Base-by-base conservation (phyloP, 352 stramenopile species). In the Blastocystis sp. region DNA sequence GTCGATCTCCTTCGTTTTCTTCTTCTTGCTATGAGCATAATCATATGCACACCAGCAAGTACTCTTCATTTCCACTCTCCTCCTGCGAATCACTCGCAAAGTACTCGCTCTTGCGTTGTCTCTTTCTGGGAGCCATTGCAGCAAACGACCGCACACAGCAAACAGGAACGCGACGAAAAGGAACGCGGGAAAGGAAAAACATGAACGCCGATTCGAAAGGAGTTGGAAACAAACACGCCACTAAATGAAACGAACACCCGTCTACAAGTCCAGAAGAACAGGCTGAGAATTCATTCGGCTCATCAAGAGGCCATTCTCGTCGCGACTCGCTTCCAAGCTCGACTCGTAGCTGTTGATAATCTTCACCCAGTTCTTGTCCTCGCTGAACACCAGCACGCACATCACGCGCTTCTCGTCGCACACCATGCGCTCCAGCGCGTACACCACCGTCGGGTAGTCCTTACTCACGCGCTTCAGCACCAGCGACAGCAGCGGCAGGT, bases 271-370 rank as follows among this genome's bases (percentile, higher is more conserved):
- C 14, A 84, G 23, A 19, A 84, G 48, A 66, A 70, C 52, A n/a
- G 74, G 61, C 56, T 84, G 74, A 0, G 74, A 66, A 23, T 84
- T 69, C 19, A 70, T 11, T 43, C 56, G 74, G 34, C 48, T 70
- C 74, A 67, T 84, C 74, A 52, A 52, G 34, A 48, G n/a, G 10
- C 28, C 48, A 23, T 53, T 69, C 14, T 84, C 74, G n/a, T 84
- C 52, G 9, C 52, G 53, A 34, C 53, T 59, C 34, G 69, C 74
- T 17, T 84, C 74, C 41, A 84, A 45, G 45, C 43, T 84, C 21
- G 74, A 84, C 40, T 84, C 74, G 48, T 84, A 84, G 21, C 56
- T 59, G 48, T 84, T 84, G 41, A 84, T 84, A 28, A 84, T 84
- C 38, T 84, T 84, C 34, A 84, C 74, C 74, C 74, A 84, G 61